Base-by-base conservation (phyloP, 192 early-diverging fungal genomes). In the Chytriomyces hyalinus region DNA sequence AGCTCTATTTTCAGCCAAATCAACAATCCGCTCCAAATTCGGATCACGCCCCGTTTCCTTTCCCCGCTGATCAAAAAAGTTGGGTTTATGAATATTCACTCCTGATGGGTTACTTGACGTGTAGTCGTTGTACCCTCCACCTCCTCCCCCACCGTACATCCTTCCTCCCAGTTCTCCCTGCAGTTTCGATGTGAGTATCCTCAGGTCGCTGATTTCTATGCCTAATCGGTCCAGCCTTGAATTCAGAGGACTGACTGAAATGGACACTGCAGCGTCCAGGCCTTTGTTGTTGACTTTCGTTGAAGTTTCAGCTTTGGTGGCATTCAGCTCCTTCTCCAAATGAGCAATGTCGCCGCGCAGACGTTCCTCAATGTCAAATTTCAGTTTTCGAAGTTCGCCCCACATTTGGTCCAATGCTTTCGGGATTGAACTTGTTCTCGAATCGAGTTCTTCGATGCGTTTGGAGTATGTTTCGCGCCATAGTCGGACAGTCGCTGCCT, bases 391-490 rank as follows among this genome's bases (percentile, higher is more conserved):
- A 28, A 80, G 20, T 45, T 80, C 80, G 0, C 20, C 68, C 76
- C 76, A 77, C 8, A 68, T 71, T 63, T 80, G 80, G n/a, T 80
- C 80, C 36, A 80, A 43, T 22, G 63, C 47, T 53, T 80, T 80
- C 10, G 80, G 80, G 24, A 80, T 63, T 22, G 47, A 6, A 10
- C 15, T 26, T 5, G 75, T 63, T 11, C 76, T 5, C 6, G 20
- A 47, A 20, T 80, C 76, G 10, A 80, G 28, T 24, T 80, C 80
- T 61, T 80, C 80, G 20, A 77, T 49, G 63, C 67, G 53, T 49
- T 76, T 77, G 11, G 60, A 62, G 26, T 61, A 70, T 0, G 74
- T 48, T 15, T 80, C 80, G 6, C 64, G 13, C 74, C 62, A 66
- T 47, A 49, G 4, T 28, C 78, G 24, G 9, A 79, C 48, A 3